phyloP scores from a whole-genome alignment of 305 asterid genomes.

The Plantago rigida region DNA sequence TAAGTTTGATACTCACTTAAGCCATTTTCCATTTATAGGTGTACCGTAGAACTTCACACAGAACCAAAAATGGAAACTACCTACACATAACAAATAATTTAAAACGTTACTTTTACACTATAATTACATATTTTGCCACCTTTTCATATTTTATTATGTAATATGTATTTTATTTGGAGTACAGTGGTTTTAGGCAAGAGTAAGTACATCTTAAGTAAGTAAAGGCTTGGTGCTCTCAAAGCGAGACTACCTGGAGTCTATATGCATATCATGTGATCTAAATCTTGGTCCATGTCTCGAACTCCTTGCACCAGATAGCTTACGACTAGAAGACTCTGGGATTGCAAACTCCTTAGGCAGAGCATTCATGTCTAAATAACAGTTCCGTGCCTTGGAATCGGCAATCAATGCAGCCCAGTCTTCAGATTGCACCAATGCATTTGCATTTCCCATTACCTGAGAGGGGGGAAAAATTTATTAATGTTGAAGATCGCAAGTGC shows the following conservation, averaged over 20 bases:
- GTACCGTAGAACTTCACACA: no score
- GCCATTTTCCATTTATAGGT: no score
- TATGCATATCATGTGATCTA: constrained; percentile 58
- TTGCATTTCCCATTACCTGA: constrained; percentile 97
- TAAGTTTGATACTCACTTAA: no score
- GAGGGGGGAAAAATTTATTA: neutral
- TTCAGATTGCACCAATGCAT: constrained; percentile 65
- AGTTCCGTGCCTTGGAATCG: constrained; percentile 73
- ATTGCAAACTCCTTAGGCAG: constrained; percentile 72
- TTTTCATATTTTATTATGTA: no score
- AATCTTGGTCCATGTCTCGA: constrained; percentile 62
- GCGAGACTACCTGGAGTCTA: constrained; percentile 39
- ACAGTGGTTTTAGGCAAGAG: no score
- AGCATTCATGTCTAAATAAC: constrained; percentile 86
- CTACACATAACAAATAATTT: no score
- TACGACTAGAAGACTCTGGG: constrained; percentile 44
- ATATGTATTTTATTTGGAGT: no score
- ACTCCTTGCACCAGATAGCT: constrained; percentile 51
- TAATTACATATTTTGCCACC: no score
- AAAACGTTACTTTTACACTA: no score
- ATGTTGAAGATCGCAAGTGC: neutral
- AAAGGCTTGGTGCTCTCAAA: no score
- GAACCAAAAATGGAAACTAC: no score
- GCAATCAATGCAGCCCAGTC: constrained; percentile 88
- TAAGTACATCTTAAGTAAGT: no score